Conservation (phyloP, 169 alveolate species). For the Eimeria falciformis region DNA sequence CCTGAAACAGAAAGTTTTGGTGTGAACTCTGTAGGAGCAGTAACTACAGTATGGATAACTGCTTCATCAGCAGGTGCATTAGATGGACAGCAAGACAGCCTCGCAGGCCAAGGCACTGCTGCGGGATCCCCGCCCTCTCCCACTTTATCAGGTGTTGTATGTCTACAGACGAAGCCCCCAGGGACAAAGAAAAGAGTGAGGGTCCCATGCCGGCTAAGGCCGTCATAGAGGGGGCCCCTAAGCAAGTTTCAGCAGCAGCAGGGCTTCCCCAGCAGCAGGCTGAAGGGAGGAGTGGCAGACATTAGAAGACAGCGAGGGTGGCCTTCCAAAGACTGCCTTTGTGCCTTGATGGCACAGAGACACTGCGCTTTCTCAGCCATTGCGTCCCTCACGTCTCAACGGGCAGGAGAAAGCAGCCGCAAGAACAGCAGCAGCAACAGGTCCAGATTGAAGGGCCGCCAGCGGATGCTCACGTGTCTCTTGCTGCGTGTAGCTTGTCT, state of each 20-base stretch:
- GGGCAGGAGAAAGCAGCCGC: neutral
- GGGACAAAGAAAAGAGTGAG: neutral
- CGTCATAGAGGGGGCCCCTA: neutral
- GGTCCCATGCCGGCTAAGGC: neutral
- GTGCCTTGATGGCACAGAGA: neutral
- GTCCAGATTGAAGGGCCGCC: neutral
- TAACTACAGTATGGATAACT: neutral
- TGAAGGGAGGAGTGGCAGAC: neutral
- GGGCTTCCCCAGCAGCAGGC: neutral
- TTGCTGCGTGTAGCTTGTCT: neutral
- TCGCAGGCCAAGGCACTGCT: neutral
- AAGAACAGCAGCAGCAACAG: constrained; percentile 48
- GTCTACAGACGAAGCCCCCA: too few species aligned
- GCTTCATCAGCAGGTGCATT: neutral
- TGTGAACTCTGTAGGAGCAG: neutral
- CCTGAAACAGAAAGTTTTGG: neutral
- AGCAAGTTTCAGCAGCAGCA: neutral
- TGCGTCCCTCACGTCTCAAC: neutral
- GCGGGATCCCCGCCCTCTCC: neutral
- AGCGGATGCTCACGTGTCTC: neutral
- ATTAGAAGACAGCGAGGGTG: neutral
- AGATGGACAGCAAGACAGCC: neutral
- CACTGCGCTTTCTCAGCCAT: neutral
- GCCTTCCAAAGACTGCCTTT: neutral
- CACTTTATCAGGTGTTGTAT: neutral